Evolutionary conservation across 495 filamentous ascomycete genomes (phyloP).

Genomic region (Letharia columbiana): DNA sequence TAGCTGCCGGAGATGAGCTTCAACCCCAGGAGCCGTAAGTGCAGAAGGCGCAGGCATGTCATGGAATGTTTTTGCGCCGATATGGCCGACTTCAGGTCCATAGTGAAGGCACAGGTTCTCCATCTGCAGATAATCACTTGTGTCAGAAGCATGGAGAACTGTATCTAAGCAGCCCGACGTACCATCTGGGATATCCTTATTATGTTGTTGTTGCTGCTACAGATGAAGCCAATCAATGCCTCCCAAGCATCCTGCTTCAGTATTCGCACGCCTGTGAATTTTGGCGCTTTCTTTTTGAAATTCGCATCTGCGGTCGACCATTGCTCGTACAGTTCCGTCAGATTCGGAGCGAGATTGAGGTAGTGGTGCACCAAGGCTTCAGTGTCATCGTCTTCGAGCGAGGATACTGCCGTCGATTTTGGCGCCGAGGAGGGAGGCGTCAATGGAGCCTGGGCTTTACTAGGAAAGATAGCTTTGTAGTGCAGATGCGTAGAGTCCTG

Average conservation of each 20-base stretch:
- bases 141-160: not conserved
- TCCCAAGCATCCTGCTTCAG: slow-evolving; percentile 96
- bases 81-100: slow-evolving; percentile 61
- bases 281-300: slow-evolving; percentile 78
- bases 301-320: slow-evolving; percentile 83
- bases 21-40: slow-evolving; percentile 59
- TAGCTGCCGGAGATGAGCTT: slow-evolving; percentile 65
- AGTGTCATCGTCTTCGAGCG: slow-evolving; percentile 49
- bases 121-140: slow-evolving; percentile 34
- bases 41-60: slow-evolving; percentile 76
- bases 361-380: slow-evolving; percentile 64
- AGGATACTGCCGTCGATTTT: slow-evolving; percentile 20
- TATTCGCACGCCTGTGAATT: slow-evolving; percentile 89
- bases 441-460: slow-evolving; percentile 25
- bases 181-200: slow-evolving; percentile 89
- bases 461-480: slow-evolving; percentile 63
- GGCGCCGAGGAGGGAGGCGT: slow-evolving; percentile 33
- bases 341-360: slow-evolving; percentile 68
- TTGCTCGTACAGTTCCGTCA: slow-evolving; percentile 68
- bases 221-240: slow-evolving; percentile 87
- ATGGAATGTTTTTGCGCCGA: slow-evolving; percentile 65
- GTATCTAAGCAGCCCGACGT: slow-evolving; percentile 7
- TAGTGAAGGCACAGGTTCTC: slow-evolving; percentile 84
- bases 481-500: slow-evolving; percentile 74
- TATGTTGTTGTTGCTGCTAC: slow-evolving; percentile 99